Evolutionary conservation across 2,329 filamentous ascomycete species (phyloP).

Genomic region (Aureobasidium sp.): DNA sequence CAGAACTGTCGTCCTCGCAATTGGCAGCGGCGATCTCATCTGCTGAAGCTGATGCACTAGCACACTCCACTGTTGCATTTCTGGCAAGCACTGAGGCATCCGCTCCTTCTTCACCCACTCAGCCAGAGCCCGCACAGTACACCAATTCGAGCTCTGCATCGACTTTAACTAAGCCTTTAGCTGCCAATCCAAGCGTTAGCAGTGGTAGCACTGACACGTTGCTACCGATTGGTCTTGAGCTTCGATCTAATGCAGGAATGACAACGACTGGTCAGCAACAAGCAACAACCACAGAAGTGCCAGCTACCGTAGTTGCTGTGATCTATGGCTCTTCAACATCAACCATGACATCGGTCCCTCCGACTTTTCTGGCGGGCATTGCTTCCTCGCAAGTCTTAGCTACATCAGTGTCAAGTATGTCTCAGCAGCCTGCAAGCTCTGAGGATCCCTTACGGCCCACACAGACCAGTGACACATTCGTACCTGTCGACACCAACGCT

Average conservation of each 20-base stretch:
- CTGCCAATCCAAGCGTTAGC: neutral
- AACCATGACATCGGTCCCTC: neutral
- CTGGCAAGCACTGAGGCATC: neutral
- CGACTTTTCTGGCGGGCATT: neutral
- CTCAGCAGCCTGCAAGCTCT: too few relatives aligned
- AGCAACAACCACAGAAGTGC: neutral
- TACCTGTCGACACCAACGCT: neutral
- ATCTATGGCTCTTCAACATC: slow-evolving; percentile 4
- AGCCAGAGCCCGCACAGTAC: neutral
- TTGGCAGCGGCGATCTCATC: neutral
- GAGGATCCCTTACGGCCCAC: neutral
- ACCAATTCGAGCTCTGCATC: neutral
- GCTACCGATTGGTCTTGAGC: neutral
- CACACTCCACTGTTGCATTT: neutral
- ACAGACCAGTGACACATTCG: neutral
- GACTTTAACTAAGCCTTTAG: neutral
- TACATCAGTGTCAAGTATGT: neutral
- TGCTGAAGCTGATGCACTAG: neutral
- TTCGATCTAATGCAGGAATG: neutral
- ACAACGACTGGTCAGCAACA: neutral
- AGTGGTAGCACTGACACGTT: neutral
- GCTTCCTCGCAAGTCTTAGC: neutral
- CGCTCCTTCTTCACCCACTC: neutral
- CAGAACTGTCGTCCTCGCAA: neutral
- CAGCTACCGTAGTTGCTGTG: neutral